Base-by-base conservation (phyloP, 1,284 basidiomycete species). In the Melanopsichium pennsylvanicum region DNA sequence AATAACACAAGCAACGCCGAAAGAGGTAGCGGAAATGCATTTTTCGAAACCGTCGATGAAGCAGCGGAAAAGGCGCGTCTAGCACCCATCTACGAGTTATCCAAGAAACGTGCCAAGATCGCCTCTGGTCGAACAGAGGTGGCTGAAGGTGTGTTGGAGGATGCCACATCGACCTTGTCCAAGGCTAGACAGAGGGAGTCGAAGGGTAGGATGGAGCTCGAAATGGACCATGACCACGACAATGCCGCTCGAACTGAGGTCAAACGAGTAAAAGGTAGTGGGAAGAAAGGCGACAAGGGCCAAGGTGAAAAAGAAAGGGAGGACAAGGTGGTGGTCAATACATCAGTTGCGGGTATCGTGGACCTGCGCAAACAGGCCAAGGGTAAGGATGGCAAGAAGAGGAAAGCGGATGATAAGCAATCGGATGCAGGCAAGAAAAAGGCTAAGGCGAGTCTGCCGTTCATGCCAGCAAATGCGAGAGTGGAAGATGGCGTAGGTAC, bases 1-100 rank as follows among this genome's bases (percentile, higher is more conserved):
- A 48, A 46, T 9, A 29, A 58, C 13, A 16, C 21, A 5, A 55
- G 33, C n/a, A 32, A 25, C 19, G 34, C 27, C 31, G 49, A 49
- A 6, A 39, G 39, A 15, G 31, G 11, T 25, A 13, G 33, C 8
- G 39, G 44, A n/a, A n/a, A n/a, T n/a, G n/a, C n/a, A 1, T 67
- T 67, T 36, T 68, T 68, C 45, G 64, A 68, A 43, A 13, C 34
- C n/a, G 64, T 68, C 31, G 64, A 68, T 44, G 52, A 31, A 11
- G 54, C 49, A n/a, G 43, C 36, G 2, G 64, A 68, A 29, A 54
- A 46, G 34, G 45, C 37, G 1, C 64, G 64, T 3, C 49, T 68
- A 7, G 57, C 64, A 10, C 58, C 58, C 11, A 57, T 68, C 42
- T 52, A 68, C 64, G 58, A 68, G 36, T 40, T 51, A 8, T 40